Conservation (phyloP, 2,329 filamentous ascomycete genomes). For the Clarireedia paspali region DNA sequence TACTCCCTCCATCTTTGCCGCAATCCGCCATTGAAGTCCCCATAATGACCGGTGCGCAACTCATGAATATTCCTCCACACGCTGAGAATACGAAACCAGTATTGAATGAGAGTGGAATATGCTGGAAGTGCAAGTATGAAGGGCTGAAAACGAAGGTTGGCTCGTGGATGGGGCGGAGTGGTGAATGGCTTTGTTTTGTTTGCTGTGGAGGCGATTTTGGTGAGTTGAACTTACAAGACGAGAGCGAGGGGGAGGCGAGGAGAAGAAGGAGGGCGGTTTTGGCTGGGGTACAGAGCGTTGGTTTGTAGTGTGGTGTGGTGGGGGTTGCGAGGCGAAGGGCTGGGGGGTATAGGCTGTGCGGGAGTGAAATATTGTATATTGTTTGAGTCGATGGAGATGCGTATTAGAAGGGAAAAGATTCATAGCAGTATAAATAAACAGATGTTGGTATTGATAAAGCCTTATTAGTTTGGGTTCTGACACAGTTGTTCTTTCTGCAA, state of each 20-base stretch:
- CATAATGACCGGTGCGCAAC: constrained; percentile 1
- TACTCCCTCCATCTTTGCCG: background rate
- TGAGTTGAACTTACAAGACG: background rate
- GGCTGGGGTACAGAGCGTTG: background rate
- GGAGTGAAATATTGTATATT: no score
- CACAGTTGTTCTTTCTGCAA: no score
- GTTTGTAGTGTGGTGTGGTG: background rate
- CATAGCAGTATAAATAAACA: no score
- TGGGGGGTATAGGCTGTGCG: no score
- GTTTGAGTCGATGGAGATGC: no score
- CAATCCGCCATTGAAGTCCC: background rate
- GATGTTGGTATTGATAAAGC: no score
- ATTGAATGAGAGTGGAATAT: background rate
- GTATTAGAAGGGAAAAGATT: no score
- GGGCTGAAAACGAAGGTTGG: constrained; percentile 24
- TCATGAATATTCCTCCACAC: background rate
- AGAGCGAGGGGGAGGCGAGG: background rate
- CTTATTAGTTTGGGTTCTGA: no score
- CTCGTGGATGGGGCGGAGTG: constrained; percentile 17
- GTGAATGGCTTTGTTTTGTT: constrained; percentile 18
- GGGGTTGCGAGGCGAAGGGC: background rate
- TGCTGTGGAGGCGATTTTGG: constrained; percentile 24
- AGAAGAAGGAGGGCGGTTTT: constrained; percentile 2
- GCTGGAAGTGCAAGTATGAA: constrained; percentile 3
- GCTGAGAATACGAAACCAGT: background rate